These are phyloP conservation scores for Ceratobasidium sp. DNA, from an alignment of 1,284 basidiomycete genomes.

Conservation along the genomic window DNA sequence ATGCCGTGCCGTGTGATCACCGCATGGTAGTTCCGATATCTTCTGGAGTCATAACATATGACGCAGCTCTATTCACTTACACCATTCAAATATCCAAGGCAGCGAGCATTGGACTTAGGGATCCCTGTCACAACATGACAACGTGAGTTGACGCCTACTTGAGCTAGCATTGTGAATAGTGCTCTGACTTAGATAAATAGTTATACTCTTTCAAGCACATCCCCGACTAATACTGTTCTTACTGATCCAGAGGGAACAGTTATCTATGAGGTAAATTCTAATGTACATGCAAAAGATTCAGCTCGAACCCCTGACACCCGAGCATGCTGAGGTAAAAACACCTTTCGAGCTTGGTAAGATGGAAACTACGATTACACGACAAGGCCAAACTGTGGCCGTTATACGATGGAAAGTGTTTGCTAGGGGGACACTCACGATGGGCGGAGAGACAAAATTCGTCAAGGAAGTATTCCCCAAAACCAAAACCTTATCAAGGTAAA, in stretches of 20 bases:
- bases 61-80: neutral
- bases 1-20: neutral
- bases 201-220: conserved; percentile 22
- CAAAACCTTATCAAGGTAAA: conserved; percentile 12
- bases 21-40: neutral
- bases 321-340: neutral
- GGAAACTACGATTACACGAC: conserved; percentile 29
- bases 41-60: no score
- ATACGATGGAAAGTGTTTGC: conserved; percentile 19
- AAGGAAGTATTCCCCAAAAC: conserved; percentile 30
- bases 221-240: conserved; percentile 25
- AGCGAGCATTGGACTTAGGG: neutral
- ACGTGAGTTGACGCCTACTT: neutral
- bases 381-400: neutral
- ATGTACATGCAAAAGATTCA: neutral
- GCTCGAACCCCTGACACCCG: no score
- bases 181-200: neutral
- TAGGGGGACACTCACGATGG: conserved; percentile 28
- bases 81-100: neutral
- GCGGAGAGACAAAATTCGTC: conserved; percentile 5
- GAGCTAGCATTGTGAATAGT: neutral
- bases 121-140: neutral
- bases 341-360: neutral
- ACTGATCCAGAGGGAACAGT: conserved; percentile 5
- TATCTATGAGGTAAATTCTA: conserved; percentile 13